Evolutionary conservation across 2,329 filamentous ascomycete genomes (phyloP).

Genomic region (Colletotrichum graminicola): DNA sequence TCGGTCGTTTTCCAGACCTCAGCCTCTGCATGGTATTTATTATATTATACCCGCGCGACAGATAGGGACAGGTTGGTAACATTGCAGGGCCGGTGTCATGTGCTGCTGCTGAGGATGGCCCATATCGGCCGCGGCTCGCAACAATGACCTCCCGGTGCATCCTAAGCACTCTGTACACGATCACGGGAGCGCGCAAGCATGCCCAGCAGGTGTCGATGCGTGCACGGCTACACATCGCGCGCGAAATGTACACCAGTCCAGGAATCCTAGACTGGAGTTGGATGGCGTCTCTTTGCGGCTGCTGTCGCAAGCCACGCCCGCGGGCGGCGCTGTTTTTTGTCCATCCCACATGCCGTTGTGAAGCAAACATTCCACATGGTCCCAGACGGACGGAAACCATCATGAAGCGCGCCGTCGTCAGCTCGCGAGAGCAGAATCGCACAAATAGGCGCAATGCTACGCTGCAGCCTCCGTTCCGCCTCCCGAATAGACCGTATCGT

Average conservation of each 20-base stretch:
- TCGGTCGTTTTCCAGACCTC: constrained; percentile 2
- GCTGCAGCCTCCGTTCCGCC: constrained; percentile 24
- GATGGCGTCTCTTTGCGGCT: not conserved
- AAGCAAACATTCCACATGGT: not conserved
- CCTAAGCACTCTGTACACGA: not conserved
- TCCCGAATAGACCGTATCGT: constrained; percentile 24
- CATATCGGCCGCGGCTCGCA: not conserved
- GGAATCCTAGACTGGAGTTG: not conserved
- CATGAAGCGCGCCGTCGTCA: constrained; percentile 27
- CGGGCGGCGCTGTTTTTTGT: not conserved
- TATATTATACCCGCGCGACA: not conserved
- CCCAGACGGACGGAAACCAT: constrained; percentile 11
- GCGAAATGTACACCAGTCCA: not conserved
- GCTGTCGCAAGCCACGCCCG: not conserved
- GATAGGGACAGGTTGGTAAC: constrained; percentile 1
- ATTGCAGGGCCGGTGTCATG: constrained; percentile 15
- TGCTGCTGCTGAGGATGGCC: not conserved
- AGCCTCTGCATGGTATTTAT: not conserved
- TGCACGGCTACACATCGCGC: not conserved
- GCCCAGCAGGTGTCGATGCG: not conserved
- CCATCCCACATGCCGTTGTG: not conserved
- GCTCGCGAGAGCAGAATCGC: not conserved
- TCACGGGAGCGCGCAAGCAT: not conserved
- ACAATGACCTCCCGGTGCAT: not conserved
- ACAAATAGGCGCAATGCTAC: not conserved